These are phyloP conservation scores for Dactylellina leptospora DNA, from an alignment of 2,329 filamentous ascomycete genomes.

Conservation along the genomic window DNA sequence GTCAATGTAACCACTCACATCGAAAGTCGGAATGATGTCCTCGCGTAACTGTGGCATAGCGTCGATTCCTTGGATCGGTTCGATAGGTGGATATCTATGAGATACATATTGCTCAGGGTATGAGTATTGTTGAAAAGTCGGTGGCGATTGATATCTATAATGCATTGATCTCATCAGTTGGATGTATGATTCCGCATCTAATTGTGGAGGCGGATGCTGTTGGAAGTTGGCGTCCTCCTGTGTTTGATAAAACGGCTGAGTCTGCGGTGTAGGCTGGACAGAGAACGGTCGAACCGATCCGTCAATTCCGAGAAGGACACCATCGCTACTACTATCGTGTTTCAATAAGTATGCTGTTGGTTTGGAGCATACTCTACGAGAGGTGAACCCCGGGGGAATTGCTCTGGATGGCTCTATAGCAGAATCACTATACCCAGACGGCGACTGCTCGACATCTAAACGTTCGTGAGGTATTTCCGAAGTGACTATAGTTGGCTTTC, in stretches of 20 bases:
- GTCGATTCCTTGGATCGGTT: constrained; percentile 7
- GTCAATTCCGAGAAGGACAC: constrained; percentile 2
- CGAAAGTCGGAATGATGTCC: constrained; percentile 21
- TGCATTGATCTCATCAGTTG: no score
- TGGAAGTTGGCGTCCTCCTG: constrained; percentile 14
- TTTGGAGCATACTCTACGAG: background rate
- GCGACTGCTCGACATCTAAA: background rate
- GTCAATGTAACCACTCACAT: constrained; percentile 17
- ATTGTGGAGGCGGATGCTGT: no score
- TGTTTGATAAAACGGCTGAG: background rate
- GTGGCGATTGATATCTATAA: no score
- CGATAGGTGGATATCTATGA: background rate
- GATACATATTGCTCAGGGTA: no score
- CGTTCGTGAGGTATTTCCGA: background rate
- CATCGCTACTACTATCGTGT: constrained; percentile 1
- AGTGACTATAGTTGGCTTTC: constrained; percentile 1
- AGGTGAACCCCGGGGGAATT: constrained; percentile 11
- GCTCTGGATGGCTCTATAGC: background rate
- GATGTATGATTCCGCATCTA: no score
- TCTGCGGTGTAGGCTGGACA: no score
- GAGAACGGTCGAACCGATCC: constrained; percentile 5
- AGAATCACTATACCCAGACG: background rate
- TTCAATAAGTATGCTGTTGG: constrained; percentile 25
- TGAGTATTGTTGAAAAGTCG: no score
- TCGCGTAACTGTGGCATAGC: constrained; percentile 19